phyloP scores from a whole-genome alignment of 495 filamentous ascomycete genomes.

The Pseudevernia furfuracea region DNA sequence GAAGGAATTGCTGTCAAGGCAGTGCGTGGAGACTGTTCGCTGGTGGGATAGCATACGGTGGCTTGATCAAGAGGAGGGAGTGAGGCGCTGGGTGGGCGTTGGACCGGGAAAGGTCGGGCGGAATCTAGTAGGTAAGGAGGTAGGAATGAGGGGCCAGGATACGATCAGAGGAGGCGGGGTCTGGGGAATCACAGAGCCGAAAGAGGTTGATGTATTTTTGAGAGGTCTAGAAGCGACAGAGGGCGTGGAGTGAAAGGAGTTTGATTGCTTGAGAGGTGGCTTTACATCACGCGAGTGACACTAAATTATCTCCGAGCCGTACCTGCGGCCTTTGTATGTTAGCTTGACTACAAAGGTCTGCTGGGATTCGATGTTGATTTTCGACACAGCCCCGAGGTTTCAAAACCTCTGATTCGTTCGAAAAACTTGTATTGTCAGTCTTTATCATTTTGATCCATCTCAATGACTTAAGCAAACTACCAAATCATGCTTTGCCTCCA shows the following conservation, averaged over 20 bases:
- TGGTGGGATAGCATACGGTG: conserved; percentile 94
- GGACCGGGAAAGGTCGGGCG: conserved; percentile 91
- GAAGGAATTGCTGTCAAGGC: conserved; percentile 64
- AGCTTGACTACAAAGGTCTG: background rate
- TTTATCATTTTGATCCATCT: background rate
- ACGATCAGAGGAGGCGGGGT: conserved; percentile 79
- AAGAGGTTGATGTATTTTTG: conserved; percentile 71
- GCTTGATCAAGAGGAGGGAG: conserved; percentile 75
- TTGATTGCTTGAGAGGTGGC: background rate
- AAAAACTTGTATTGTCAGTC: background rate
- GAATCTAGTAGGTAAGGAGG: conserved; percentile 92
- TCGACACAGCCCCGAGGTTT: background rate
- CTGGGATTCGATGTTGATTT: background rate
- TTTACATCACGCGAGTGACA: background rate
- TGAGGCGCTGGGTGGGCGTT: conserved; percentile 84
- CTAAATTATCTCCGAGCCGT: background rate
- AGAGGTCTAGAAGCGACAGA: conserved; percentile 49
- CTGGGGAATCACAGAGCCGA: conserved; percentile 81
- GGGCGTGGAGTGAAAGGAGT: background rate
- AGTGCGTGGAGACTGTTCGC: conserved; percentile 78
- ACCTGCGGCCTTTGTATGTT: background rate
- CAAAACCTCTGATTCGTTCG: background rate
- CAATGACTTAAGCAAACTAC: no score
- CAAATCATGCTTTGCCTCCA: background rate
- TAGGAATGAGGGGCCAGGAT: conserved; percentile 73